Conservation (phyloP, 129 eudicot genomes). For the Helianthus tuberosus region DNA sequence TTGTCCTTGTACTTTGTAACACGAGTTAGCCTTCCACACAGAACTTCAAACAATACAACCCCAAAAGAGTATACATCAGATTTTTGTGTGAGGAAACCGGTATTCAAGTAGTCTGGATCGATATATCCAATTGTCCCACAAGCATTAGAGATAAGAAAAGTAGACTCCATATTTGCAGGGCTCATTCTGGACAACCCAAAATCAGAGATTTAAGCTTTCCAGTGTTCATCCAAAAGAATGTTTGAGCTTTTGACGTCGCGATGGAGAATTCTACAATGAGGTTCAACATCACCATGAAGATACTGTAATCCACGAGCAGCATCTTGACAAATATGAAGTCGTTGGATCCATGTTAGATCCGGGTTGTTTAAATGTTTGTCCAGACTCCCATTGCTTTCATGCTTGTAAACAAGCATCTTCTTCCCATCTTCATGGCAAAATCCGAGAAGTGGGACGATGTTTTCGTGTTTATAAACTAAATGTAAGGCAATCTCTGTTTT, state of each 20-base stretch:
- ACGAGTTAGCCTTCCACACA: too few relatives aligned
- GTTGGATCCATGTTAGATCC: slow-evolving; percentile 37
- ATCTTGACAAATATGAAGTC: slow-evolving; percentile 25
- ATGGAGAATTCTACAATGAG: slow-evolving; percentile 13
- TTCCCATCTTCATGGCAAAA: slow-evolving; percentile 30
- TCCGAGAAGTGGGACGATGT: slow-evolving; percentile 14
- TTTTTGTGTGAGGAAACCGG: not conserved
- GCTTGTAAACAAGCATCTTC: slow-evolving; percentile 42
- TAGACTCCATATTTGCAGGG: not conserved
- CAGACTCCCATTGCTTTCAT: slow-evolving; percentile 32
- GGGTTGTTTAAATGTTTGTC: slow-evolving; percentile 1
- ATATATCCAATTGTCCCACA: not conserved
- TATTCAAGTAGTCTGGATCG: not conserved
- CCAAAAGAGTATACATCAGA: too few relatives aligned
- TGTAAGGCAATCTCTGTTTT: slow-evolving; percentile 26
- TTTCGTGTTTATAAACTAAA: slow-evolving; percentile 33
- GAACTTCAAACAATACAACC: too few relatives aligned
- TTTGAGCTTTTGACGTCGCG: slow-evolving; percentile 26
- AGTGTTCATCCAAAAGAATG: slow-evolving; percentile 13
- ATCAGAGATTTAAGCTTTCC: slow-evolving; percentile 9
- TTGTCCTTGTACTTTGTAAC: not conserved
- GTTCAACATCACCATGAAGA: slow-evolving; percentile 29
- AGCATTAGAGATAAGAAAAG: not conserved
- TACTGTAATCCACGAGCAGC: slow-evolving; percentile 26
- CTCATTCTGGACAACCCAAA: slow-evolving; percentile 6